Base-by-base conservation (phyloP, 1,139 yeast species). In the Pichia norvegensis region DNA sequence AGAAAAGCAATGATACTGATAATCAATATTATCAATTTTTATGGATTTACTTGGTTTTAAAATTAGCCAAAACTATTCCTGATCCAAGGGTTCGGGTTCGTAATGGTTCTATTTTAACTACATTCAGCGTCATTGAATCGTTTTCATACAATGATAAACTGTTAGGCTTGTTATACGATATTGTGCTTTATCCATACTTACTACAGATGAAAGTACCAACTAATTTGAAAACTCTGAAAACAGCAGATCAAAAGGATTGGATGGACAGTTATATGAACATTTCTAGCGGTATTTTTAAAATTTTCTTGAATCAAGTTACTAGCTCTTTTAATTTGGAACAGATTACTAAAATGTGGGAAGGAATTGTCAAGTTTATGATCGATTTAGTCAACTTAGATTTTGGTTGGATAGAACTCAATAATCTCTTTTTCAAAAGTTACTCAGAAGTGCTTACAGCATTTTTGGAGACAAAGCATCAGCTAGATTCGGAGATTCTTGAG, bases 51-150 rank as follows among this genome's bases (percentile, higher is more conserved):
- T 67, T 85, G 33, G 64, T 87, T 40, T 69, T 74, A 10, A 72
- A 78, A 36, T 65, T 90, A 37, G 79, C 88, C 0, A 72, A 72
- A 23, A 73, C 87, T 27, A 75, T 88, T 0, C 61, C 67, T 29
- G 94, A 85, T 55, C 55, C 70, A 1, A 72, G 95, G 47, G 76
- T 83, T 0, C 95, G 87, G 55, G 95, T 90, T 1, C 72, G 95
- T 52, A 87, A 87, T 58, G 96, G 96, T 2, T 81, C 96, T 0
- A 76, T 87, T 27, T 95, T 87, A 59, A 90, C 95, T 0, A 79
- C 88, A 55, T 86, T 86, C 64, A 79, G 90, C 54, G 82, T 90
- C 37, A 72, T 88, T 49, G 95, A 87, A 46, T 79, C 90, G 1
- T 92, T 85, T 62, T 87, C 92, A 0, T 59, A 66, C 13, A 67